Percentiles rank a stretch among this genome's conserved stretches.
Conservation (phyloP, 257 asterid species). For the Scutellaria galericulata region DNA sequence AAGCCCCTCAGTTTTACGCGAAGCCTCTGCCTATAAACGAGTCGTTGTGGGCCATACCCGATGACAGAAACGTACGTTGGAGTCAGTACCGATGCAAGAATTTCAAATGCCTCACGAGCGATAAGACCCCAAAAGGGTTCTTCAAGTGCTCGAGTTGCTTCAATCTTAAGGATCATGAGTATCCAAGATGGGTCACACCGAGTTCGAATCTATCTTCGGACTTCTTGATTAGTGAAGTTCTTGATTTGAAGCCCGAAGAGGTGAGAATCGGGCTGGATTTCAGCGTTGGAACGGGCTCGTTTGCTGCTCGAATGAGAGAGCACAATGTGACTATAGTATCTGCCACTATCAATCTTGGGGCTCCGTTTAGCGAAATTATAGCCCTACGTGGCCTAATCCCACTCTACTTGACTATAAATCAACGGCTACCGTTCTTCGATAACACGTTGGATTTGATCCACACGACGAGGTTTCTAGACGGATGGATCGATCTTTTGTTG, state of each 20-base stretch:
- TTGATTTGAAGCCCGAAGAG: constrained; percentile 55
- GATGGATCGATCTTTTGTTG: constrained; percentile 68
- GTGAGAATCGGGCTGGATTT: constrained; percentile 65
- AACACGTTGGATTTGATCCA: constrained; percentile 69
- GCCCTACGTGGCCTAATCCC: constrained; percentile 64
- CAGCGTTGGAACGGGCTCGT: constrained; percentile 67
- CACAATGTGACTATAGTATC: constrained; percentile 57
- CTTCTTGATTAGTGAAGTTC: constrained; percentile 52
- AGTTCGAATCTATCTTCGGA: constrained; percentile 51
- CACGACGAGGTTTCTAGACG: constrained; percentile 67
- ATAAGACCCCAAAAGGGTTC: constrained; percentile 53
- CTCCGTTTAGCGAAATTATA: constrained; percentile 65
- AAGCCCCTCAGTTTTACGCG: constrained; percentile 57
- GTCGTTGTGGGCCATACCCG: constrained; percentile 59
- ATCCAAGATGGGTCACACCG: constrained; percentile 59
- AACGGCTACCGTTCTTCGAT: constrained; percentile 72
- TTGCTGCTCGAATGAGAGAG: constrained; percentile 72
- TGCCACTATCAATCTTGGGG: constrained; percentile 62
- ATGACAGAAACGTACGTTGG: constrained; percentile 65
- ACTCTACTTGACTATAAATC: constrained; percentile 65
- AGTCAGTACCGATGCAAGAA: constrained; percentile 62
- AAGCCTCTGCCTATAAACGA: constrained; percentile 49
- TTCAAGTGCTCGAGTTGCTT: constrained; percentile 67
- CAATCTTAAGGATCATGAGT: constrained; percentile 57
- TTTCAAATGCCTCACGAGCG: constrained; percentile 55